Evolutionary conservation across 257 asterid genomes (phyloP).

Genomic region (Primulina huaijiensis): DNA sequence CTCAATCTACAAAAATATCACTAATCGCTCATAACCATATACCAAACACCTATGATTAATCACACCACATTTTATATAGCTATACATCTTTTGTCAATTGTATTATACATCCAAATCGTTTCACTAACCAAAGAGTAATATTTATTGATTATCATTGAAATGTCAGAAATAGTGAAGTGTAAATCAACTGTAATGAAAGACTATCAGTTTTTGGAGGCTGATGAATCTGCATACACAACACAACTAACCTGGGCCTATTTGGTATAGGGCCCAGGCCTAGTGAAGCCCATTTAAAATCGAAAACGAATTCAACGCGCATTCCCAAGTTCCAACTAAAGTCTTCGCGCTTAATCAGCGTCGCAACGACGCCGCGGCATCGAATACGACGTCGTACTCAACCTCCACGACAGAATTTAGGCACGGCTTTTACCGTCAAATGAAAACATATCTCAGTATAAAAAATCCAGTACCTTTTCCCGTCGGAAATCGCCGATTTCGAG

Average conservation of each 20-base stretch:
- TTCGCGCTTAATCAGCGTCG: background rate
- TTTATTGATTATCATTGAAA: background rate
- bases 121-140: background rate
- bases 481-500: conserved; percentile 19
- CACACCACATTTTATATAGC: too few species aligned
- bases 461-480: background rate
- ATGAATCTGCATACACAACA: background rate
- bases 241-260: background rate
- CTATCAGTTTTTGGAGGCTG: background rate
- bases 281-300: background rate
- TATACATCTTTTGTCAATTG: too few species aligned
- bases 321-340: background rate
- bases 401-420: background rate
- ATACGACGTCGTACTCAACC: background rate
- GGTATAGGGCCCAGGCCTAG: background rate
- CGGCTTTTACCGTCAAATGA: background rate
- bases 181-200: too few species aligned
- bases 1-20: too few species aligned
- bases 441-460: background rate
- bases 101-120: too few species aligned
- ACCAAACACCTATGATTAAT: too few species aligned
- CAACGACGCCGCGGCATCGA: background rate
- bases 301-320: background rate
- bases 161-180: background rate
- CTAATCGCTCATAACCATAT: too few species aligned